Percentiles rank a stretch among this genome's conserved stretches.
phyloP scores from a whole-genome alignment of 176 grass and related monocot genomes.

The Eleusine indica region DNA sequence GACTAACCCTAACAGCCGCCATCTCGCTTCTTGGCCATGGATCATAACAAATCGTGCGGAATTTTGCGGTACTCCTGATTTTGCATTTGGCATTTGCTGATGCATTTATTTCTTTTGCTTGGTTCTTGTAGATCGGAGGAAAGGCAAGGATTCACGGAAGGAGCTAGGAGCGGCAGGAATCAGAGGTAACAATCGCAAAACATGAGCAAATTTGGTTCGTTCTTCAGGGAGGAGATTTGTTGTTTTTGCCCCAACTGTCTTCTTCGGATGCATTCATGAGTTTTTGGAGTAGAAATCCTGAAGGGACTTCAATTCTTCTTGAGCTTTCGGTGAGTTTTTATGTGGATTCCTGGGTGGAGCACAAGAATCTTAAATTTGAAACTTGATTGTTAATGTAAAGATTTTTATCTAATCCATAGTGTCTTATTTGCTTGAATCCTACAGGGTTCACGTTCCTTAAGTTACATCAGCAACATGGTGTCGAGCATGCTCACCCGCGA shows the following conservation, averaged over 20 bases:
- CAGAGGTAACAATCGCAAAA: slow-evolving; percentile 19
- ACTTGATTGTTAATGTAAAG: not conserved
- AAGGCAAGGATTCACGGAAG: not conserved
- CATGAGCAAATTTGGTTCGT: not conserved
- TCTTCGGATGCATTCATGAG: not conserved
- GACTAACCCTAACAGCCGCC: too few species aligned
- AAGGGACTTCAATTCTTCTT: not conserved
- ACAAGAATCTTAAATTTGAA: not conserved
- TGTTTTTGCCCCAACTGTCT: not conserved
- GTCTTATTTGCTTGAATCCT: not conserved
- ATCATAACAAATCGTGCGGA: slow-evolving; percentile 25
- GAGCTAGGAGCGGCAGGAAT: not conserved
- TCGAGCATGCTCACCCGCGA: too few species aligned
- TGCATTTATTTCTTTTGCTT: not conserved
- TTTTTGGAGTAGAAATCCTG: not conserved
- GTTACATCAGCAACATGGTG: too few species aligned
- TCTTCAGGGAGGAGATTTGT: not conserved
- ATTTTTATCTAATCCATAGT: too few species aligned
- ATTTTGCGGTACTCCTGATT: not conserved
- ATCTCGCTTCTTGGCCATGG: too few species aligned
- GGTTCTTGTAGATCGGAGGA: not conserved
- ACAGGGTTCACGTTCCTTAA: too few species aligned
- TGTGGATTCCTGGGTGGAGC: not conserved
- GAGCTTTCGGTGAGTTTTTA: not conserved
- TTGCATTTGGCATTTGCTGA: slow-evolving; percentile 13